Percentiles rank a stretch among this genome's conserved stretches.
Conservation (phyloP, 148 eudicot genomes). For the Heliamphora exappendiculata region DNA sequence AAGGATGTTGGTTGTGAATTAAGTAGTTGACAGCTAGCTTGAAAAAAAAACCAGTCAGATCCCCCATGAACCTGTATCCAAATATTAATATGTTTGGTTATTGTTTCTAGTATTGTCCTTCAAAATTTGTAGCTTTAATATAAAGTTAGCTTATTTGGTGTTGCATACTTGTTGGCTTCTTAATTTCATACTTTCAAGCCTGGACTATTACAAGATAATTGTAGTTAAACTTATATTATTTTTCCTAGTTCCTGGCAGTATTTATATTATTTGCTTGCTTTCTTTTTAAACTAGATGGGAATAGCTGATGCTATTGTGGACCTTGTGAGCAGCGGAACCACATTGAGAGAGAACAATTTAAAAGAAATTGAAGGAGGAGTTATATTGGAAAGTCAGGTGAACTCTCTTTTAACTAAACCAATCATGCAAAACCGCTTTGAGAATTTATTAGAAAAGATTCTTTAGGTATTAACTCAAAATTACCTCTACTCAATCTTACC, state of each 20-base stretch:
- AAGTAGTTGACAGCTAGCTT: too few species aligned
- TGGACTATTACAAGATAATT: neutral
- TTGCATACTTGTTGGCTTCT: neutral
- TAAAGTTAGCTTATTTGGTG: neutral
- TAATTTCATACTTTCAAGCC: neutral
- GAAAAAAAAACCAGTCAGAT: too few species aligned
- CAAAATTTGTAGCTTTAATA: too few species aligned
- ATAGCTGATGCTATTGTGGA: constrained; percentile 97
- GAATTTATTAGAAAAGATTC: constrained; percentile 1
- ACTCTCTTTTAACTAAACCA: constrained; percentile 3
- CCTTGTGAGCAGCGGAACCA: constrained; percentile 95
- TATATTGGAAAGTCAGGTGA: constrained; percentile 77
- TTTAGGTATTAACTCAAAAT: neutral
- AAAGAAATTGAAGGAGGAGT: constrained; percentile 93
- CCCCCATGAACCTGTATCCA: too few species aligned
- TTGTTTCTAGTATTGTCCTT: too few species aligned
- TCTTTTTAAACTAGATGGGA: constrained; percentile 60
- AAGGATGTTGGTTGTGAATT: too few species aligned
- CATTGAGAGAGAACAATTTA: constrained; percentile 78
- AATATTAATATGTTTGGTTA: too few species aligned
- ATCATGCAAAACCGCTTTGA: neutral
- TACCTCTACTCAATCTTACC: constrained; percentile 5
- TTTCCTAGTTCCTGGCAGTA: neutral
- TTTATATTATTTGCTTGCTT: constrained; percentile 10
- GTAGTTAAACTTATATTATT: neutral